These are phyloP conservation scores for Agrostemma githago DNA, from an alignment of 148 eudicot species.

Conservation along the genomic window DNA sequence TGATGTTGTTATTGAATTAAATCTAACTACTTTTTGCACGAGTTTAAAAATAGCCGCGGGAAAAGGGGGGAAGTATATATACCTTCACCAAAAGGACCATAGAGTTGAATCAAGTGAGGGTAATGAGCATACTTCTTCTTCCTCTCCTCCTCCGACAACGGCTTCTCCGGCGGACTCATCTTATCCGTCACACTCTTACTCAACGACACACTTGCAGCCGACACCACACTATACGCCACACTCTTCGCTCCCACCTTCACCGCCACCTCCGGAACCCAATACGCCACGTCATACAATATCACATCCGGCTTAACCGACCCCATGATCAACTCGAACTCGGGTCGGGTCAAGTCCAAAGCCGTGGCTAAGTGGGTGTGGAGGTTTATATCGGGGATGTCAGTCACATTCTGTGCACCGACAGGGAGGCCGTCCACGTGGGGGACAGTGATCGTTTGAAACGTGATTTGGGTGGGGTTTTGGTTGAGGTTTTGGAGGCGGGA, in stretches of 20 bases:
- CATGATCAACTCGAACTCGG: background rate
- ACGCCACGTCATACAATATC: conserved; percentile 3
- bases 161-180: background rate
- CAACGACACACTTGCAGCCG: conserved; percentile 8
- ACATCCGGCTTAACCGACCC: background rate
- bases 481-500: background rate
- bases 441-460: background rate
- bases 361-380: conserved; percentile 1
- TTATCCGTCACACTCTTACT: conserved; percentile 1
- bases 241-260: conserved; percentile 2
- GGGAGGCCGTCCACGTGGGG: background rate
- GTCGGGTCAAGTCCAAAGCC: background rate
- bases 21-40: no score
- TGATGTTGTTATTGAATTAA: no score
- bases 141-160: background rate
- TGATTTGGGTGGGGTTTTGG: background rate
- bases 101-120: conserved; percentile 13
- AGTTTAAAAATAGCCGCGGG: no score
- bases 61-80: background rate
- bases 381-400: background rate
- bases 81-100: conserved; percentile 16
- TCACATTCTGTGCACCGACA: background rate
- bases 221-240: conserved; percentile 10
- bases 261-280: conserved; percentile 5
- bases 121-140: conserved; percentile 4